Conservation (phyloP, 805 yeast genomes). For the Ogataea henricii region DNA sequence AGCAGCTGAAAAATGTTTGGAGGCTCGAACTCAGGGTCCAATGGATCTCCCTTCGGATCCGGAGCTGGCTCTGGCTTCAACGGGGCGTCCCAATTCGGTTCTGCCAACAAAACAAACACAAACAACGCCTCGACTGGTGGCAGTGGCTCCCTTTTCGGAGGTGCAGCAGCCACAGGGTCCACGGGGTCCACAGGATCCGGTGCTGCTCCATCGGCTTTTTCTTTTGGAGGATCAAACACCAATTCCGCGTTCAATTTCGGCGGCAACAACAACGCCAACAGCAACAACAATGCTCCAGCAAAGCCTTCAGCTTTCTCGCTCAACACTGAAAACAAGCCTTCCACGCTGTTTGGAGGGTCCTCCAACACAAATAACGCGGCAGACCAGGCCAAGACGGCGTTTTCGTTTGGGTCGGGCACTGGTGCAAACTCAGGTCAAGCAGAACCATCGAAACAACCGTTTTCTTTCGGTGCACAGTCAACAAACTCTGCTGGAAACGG, state of each 20-base stretch:
- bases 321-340: constrained; percentile 16
- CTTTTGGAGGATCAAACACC: constrained; percentile 12
- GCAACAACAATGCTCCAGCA: constrained; percentile 6
- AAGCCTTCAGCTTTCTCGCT: constrained; percentile 21
- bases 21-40: constrained; percentile 1
- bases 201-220: constrained; percentile 8
- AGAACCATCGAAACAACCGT: constrained; percentile 4
- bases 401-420: constrained; percentile 9
- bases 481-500: background rate
- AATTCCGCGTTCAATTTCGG: constrained; percentile 1
- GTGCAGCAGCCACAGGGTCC: background rate
- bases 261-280: background rate
- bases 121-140: background rate
- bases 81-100: constrained; percentile 11
- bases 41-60: constrained; percentile 1
- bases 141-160: constrained; percentile 2
- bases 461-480: constrained; percentile 2
- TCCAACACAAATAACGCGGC: constrained; percentile 7
- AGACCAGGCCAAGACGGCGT: constrained; percentile 12
- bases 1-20: constrained; percentile 2
- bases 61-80: constrained; percentile 1
- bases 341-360: constrained; percentile 25
- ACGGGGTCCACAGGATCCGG: no score
- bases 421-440: constrained; percentile 1
- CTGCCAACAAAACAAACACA: constrained; percentile 6